Base-by-base conservation (phyloP, 352 stramenopile genomes). In the Phytophthora tubulina region DNA sequence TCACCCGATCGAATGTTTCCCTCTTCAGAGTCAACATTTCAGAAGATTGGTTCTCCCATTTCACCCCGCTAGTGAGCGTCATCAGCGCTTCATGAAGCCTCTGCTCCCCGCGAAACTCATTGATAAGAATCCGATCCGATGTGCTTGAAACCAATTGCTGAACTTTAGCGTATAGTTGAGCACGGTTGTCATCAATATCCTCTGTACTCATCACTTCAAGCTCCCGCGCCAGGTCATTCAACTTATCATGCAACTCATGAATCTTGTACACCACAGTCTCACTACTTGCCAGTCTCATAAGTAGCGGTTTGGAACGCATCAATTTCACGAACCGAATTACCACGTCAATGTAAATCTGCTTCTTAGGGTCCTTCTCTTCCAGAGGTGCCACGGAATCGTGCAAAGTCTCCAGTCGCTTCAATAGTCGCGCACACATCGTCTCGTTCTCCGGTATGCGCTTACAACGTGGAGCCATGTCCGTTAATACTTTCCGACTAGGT, bases 301-400 rank as follows among this genome's bases (percentile, higher is more conserved):
- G 67, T 32, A 70, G 15, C 31, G 46, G 51, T 11, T 55, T 54
- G 9, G 39, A 30, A 41, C 31, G 50, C 45, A 61, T 59, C 42
- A 63, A 14, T 9, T 49, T 66, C 17, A 44, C 27, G 21, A 76
- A 62, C 10, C 36, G 27, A 31, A 54, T 27, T 15, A 71, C 41
- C 15, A 66, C 56, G 8, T 61, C 33, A 30, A 46, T 49, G 39
- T 62, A 72, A 4, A 44, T 41, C 15, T 21, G 61, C 14, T 63
- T 54, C 59, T 89, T 82, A 8, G 91, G 63, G 54, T 90, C 90
- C 35, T 53, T 42, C 6, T 92, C 48, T 0, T 83, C 87, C 10
- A 63, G 31, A 36, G 41, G 11, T 3, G 32, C 48, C 13, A 72
- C 55, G 6, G 10, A 42, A 31, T 66, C 55, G 3, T 72, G 56